Percentiles rank a stretch among this genome's conserved stretches.
Conservation (phyloP, 179 eudicot genomes). For the Patellifolia procumbens region DNA sequence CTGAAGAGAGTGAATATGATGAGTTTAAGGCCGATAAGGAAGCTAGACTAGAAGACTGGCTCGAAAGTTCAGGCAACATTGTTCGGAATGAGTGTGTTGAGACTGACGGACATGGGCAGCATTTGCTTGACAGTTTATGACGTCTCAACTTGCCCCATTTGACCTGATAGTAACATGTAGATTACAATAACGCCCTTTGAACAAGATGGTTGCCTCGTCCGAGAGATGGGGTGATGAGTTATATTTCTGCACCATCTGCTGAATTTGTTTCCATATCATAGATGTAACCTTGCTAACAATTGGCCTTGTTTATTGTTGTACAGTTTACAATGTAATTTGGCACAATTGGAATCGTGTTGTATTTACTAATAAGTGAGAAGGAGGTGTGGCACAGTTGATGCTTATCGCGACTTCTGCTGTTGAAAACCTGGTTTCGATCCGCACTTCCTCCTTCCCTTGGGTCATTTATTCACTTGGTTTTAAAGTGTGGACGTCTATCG, state of each 20-base stretch:
- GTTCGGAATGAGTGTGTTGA: background rate
- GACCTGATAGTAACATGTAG: background rate
- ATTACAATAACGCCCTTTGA: background rate
- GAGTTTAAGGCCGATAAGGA: slow-evolving; percentile 76
- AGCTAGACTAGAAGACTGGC: slow-evolving; percentile 82
- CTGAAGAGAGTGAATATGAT: slow-evolving; percentile 47
- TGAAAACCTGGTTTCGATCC: too few relatives aligned
- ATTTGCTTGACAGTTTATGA: slow-evolving; percentile 29
- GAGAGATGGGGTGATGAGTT: background rate
- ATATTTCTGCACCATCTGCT: background rate
- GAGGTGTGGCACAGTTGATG: background rate
- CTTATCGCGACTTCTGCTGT: too few relatives aligned
- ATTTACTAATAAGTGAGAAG: slow-evolving; percentile 7
- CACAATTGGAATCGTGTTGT: slow-evolving; percentile 7
- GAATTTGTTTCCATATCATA: background rate
- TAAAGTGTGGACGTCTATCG: background rate
- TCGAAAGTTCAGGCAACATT: slow-evolving; percentile 38
- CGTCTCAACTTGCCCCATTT: slow-evolving; percentile 4
- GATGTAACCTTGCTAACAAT: slow-evolving; percentile 12
- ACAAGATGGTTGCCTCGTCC: slow-evolving; percentile 3
- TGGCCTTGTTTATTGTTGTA: slow-evolving; percentile 6
- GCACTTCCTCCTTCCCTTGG: background rate
- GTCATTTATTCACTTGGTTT: background rate
- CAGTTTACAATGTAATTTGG: slow-evolving; percentile 10
- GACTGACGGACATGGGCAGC: slow-evolving; percentile 14